Conservation (phyloP, 345 rosid species). For the Anacardium occidentale region DNA sequence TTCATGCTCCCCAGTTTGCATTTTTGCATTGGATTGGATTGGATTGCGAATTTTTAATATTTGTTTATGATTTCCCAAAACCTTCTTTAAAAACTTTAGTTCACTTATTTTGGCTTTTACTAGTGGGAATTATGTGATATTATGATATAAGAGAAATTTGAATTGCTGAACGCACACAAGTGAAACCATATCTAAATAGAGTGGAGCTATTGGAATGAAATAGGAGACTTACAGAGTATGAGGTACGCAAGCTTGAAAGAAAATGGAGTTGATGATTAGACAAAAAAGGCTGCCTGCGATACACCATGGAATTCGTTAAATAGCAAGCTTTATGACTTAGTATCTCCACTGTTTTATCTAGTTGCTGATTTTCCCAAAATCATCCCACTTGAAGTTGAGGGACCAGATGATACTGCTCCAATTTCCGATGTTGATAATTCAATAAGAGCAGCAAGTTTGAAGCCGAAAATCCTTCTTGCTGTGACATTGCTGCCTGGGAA, state of each 20-base stretch:
- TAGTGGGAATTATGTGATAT: too few species aligned
- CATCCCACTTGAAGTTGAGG: slow-evolving; percentile 7
- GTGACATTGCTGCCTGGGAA: slow-evolving; percentile 29
- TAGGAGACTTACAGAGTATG: too few species aligned
- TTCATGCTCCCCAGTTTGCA: slow-evolving; percentile 8
- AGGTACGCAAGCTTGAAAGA: too few species aligned
- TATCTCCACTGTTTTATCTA: not conserved
- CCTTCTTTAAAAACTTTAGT: too few species aligned
- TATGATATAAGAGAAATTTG: too few species aligned
- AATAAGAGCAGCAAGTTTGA: slow-evolving; percentile 21
- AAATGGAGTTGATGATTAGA: too few species aligned
- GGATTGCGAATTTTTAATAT: not conserved
- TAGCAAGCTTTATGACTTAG: not conserved
- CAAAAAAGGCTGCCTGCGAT: too few species aligned
- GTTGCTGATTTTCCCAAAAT: not conserved
- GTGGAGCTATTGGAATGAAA: too few species aligned
- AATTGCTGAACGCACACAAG: too few species aligned
- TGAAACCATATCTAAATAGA: too few species aligned
- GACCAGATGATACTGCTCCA: too few species aligned
- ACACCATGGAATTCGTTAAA: not conserved
- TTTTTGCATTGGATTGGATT: not conserved
- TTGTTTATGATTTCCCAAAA: not conserved
- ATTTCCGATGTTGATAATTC: slow-evolving; percentile 26
- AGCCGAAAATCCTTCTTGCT: slow-evolving; percentile 12
- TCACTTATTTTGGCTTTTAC: too few species aligned